Evolutionary conservation across 1,139 yeast genomes (phyloP).

Genomic region (Taphrina confusa): DNA sequence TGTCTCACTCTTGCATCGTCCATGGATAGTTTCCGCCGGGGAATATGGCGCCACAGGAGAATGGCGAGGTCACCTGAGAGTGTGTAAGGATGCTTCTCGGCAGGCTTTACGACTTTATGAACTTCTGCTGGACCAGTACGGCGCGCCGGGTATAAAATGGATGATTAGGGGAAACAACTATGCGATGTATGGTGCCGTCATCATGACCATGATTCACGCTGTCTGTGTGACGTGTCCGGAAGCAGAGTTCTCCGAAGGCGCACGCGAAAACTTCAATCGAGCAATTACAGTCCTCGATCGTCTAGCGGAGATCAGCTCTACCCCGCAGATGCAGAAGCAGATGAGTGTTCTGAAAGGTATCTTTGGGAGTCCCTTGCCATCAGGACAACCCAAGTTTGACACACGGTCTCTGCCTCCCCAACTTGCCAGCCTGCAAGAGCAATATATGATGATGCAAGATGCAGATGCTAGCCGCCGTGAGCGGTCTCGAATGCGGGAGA

Average conservation of each 20-base stretch:
- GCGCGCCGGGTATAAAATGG: slow-evolving; percentile 22
- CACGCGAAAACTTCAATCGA: slow-evolving; percentile 15
- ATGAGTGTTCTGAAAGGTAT: slow-evolving; percentile 10
- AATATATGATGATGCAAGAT: slow-evolving; percentile 22
- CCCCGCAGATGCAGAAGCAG: slow-evolving; percentile 19
- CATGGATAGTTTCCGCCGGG: slow-evolving; percentile 46
- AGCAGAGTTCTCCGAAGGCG: slow-evolving; percentile 21
- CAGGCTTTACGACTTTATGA: slow-evolving; percentile 6
- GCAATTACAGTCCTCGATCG: slow-evolving; percentile 20
- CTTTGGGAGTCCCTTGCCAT: slow-evolving; percentile 5
- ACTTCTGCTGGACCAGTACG: slow-evolving; percentile 17
- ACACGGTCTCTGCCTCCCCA: slow-evolving; percentile 17
- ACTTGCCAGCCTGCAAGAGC: slow-evolving; percentile 23
- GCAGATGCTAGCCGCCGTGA: not conserved
- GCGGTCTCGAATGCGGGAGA: not conserved
- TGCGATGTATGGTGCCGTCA: slow-evolving; percentile 25
- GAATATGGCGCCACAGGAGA: slow-evolving; percentile 28
- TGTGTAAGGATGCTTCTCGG: slow-evolving; percentile 28
- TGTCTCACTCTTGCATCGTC: slow-evolving; percentile 68
- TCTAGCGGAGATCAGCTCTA: slow-evolving; percentile 17
- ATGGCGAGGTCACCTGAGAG: slow-evolving; percentile 23
- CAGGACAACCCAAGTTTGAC: slow-evolving; percentile 5
- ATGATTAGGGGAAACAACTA: slow-evolving; percentile 28
- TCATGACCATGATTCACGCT: slow-evolving; percentile 31
- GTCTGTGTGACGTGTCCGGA: slow-evolving; percentile 31